Base-by-base conservation (phyloP, 2,329 filamentous ascomycete species). In the Ophiostoma sp. region DNA sequence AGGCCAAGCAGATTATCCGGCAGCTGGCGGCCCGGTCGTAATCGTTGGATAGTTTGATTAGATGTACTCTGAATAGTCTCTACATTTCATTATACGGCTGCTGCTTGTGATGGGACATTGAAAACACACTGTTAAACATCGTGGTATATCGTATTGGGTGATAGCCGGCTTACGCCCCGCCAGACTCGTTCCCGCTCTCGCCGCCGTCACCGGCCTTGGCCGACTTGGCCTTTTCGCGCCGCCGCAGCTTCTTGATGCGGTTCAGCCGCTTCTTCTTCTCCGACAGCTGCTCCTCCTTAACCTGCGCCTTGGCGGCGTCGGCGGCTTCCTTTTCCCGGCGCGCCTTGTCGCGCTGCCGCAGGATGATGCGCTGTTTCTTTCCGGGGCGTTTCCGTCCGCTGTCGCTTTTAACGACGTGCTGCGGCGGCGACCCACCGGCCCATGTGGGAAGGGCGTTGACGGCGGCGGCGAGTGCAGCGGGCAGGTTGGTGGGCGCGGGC, bases 261-360 rank as follows among this genome's bases (percentile, higher is more conserved):
- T 89, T 89, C 73, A 87, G 76, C 73, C 86, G 81, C 79, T 87
- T 87, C 80, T 87, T 87, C 81, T 88, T 89, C 70, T 88, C 85
- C 74, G 80, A 82, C 39, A 87, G 73, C 67, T 84, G 82, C 73
- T 86, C 83, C 75, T 87, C 86, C 77, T 86, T 89, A 23, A 80
- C 80, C 72, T 80, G 73, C 67, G 78, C 74, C 69, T 80, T 81
- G 73, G 77, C 79, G 35, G 76, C 78, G 4, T 76, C 78, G 71
- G 81, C 79, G 70, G 81, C 79, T 39, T 80, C 79, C 71, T 76
- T 80, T 73, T 82, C 80, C 74, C 79, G 80, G 68, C 77, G 78
- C 7, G 76, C 79, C 75, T 81, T 82, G 39, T 80, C 79, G 71
- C 79, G 81, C 70, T 79, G 82, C 71, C 86, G 80, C 69, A 83